Evolutionary conservation across 768 basidiomycete genomes (phyloP).

Genomic region (Auricularia heimuer): DNA sequence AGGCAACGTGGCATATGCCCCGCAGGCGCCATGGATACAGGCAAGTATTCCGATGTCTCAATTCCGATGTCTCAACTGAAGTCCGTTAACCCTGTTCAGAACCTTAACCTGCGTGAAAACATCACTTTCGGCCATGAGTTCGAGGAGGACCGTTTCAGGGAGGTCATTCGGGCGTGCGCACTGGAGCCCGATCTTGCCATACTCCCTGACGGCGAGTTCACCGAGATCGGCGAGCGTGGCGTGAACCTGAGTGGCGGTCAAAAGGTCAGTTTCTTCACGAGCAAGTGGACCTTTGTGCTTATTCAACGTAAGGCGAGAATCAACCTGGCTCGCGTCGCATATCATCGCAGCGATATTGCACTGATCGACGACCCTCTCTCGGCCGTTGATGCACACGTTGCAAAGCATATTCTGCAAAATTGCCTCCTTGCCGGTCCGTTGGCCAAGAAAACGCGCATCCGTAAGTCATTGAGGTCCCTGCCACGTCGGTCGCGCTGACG

Average conservation of each 20-base stretch:
- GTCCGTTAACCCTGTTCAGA: neutral
- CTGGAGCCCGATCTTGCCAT: conserved; percentile 63
- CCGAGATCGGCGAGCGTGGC: conserved; percentile 71
- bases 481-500: neutral
- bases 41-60: conserved; percentile 30
- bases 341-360: conserved; percentile 61
- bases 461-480: neutral
- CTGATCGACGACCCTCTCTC: conserved; percentile 76
- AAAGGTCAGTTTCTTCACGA: conserved; percentile 37
- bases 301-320: conserved; percentile 39
- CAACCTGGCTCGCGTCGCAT: conserved; percentile 67
- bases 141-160: conserved; percentile 50
- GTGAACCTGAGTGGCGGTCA: conserved; percentile 62
- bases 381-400: conserved; percentile 71
- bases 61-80: neutral
- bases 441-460: conserved; percentile 44
- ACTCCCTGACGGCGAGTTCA: conserved; percentile 57
- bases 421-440: conserved; percentile 48
- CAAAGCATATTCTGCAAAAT: conserved; percentile 54
- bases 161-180: conserved; percentile 55
- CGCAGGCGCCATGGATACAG: conserved; percentile 54
- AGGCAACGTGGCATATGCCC: conserved; percentile 47
- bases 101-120: conserved; percentile 53
- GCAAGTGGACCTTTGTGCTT: conserved; percentile 13
- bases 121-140: conserved; percentile 62